These are phyloP conservation scores for Ilyonectria sp. DNA, from an alignment of 2,329 filamentous ascomycete species.

Conservation along the genomic window DNA sequence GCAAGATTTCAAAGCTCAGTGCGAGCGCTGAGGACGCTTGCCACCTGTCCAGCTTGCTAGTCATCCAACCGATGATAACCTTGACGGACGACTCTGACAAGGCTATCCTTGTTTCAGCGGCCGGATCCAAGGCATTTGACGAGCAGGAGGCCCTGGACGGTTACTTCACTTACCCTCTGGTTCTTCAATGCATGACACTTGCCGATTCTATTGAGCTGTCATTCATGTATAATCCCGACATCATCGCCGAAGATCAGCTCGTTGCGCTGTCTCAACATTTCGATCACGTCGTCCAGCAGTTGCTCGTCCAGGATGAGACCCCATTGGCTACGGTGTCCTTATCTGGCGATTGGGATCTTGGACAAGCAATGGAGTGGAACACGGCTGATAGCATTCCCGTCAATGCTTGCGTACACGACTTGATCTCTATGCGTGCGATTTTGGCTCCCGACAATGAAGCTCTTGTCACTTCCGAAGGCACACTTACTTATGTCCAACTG, in stretches of 20 bases:
- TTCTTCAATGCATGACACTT: slow-evolving; percentile 3
- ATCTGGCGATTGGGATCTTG: slow-evolving; percentile 10
- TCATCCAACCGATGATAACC: slow-evolving; percentile 16
- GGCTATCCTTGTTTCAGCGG: background rate
- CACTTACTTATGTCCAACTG: slow-evolving; percentile 40
- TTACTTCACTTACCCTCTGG: slow-evolving; percentile 18
- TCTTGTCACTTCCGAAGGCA: slow-evolving; percentile 45
- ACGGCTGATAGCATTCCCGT: slow-evolving; percentile 5
- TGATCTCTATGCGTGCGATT: slow-evolving; percentile 32
- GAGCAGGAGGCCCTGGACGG: slow-evolving; percentile 7
- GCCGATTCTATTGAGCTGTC: slow-evolving; percentile 6
- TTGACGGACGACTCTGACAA: background rate
- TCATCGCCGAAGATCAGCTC: slow-evolving; percentile 11
- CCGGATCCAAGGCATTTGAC: slow-evolving; percentile 24
- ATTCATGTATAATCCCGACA: slow-evolving; percentile 7
- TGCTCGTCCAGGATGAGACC: slow-evolving; percentile 8
- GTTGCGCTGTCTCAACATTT: slow-evolving; percentile 1
- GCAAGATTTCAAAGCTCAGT: slow-evolving; percentile 35
- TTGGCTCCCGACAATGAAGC: slow-evolving; percentile 26
- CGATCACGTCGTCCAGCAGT: background rate
- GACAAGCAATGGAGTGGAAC: background rate
- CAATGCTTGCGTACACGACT: slow-evolving; percentile 35
- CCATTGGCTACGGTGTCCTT: background rate
- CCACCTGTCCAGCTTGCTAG: slow-evolving; percentile 26
- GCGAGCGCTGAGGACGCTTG: slow-evolving; percentile 16